Conservation (phyloP, 2,329 filamentous ascomycete species). For the Falciphora oryzae region DNA sequence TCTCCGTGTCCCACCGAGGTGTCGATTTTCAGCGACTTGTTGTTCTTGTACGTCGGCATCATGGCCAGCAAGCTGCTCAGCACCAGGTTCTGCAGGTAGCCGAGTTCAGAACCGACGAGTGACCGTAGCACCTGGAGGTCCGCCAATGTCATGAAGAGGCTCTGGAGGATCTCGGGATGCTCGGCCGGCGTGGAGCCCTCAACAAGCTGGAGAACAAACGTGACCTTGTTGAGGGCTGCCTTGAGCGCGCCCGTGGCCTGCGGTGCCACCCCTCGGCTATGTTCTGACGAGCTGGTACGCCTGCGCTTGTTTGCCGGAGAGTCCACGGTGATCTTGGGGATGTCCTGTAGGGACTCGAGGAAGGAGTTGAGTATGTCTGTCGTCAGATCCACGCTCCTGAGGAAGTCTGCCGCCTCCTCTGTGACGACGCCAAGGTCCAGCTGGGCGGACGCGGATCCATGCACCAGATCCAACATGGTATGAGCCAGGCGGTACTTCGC, state of each 20-base stretch:
- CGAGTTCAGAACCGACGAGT: constrained; percentile 77
- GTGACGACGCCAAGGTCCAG: constrained; percentile 36
- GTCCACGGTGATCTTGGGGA: constrained; percentile 65
- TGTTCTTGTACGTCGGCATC: constrained; percentile 66
- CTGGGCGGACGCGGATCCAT: constrained; percentile 32
- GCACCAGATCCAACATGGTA: constrained; percentile 56
- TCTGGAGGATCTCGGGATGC: constrained; percentile 70
- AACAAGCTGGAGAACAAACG: constrained; percentile 81
- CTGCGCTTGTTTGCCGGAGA: constrained; percentile 73
- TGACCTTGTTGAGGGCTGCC: constrained; percentile 67
- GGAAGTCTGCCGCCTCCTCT: constrained; percentile 62
- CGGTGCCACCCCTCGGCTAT: constrained; percentile 51
- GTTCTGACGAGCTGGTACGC: constrained; percentile 68
- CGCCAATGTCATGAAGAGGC: constrained; percentile 77
- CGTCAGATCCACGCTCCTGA: constrained; percentile 68
- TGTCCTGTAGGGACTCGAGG: constrained; percentile 66
- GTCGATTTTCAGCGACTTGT: constrained; percentile 61
- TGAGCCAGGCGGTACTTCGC: constrained; percentile 54
- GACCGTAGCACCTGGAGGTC: constrained; percentile 81
- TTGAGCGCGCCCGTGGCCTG: constrained; percentile 61
- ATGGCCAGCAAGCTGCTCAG: constrained; percentile 78
- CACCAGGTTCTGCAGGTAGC: constrained; percentile 82
- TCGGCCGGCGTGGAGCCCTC: constrained; percentile 71
- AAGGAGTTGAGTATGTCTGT: constrained; percentile 67
- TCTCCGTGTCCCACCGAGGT: constrained; percentile 79